Evolutionary conservation across 768 basidiomycete genomes (phyloP), one percentile per base, ranked within the genome.

Genomic region (Mycena metata): DNA sequence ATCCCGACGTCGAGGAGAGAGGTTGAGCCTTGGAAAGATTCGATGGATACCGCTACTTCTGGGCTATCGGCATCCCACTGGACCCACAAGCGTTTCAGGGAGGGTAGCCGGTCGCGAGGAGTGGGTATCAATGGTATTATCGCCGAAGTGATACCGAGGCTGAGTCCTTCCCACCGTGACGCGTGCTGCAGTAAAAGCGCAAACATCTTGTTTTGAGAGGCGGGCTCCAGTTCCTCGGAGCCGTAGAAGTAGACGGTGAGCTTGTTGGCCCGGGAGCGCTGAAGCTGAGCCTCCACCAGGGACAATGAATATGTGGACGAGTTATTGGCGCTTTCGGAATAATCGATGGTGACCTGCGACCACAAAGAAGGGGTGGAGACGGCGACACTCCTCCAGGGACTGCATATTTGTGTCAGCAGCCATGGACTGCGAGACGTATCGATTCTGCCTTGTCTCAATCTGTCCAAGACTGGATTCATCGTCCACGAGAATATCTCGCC

Each of bases 401-500:
- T 33, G 26, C 56, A 19, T 21, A 52, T 17, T 11, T 52, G 52
- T 2, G 52, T 24, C 36, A 62, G 11, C 15, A 49, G 12, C 54
- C 60, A 67, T 11, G 66, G 60, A 30, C 59, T 62, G 5, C 24
- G 19, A 13, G 5, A 21, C 23, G 56, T 2, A 3, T 56, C 35
- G 39, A 30, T 23, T n/a, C 24, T 17, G 19, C 26, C 4, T 3
- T 33, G 35, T 17, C 11, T 13, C 47, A 39, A 19, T 26, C 7
- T 33, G 15, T 55, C 43, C 2, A 2, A 2, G n/a, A n/a, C 7
- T 24, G 47, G 24, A 5, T 43, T 58, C 43, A 60, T 11, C 4
- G 58, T 54, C 30, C 51, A 55, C 7, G 17, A 54, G 41, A 66
- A 66, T 52, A 66, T 60, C 42, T 66, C 65, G 50, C 35, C 15